Base-by-base conservation (phyloP, 2,329 filamentous ascomycete species). In the Colletotrichum costaricense region DNA sequence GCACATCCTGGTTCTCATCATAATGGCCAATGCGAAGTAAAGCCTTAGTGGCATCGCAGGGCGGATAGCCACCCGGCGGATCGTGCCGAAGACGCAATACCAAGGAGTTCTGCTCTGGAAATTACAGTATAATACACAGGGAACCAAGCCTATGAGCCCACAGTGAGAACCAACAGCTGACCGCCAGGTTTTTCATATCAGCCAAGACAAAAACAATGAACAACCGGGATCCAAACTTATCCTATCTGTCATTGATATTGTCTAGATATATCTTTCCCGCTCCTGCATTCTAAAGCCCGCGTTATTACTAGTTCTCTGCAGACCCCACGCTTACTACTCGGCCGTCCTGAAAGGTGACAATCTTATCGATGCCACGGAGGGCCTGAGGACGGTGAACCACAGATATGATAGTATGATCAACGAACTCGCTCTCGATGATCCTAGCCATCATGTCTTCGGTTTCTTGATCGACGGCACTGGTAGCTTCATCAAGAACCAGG, bases 401-500 rank as follows among this genome's bases (percentile, higher is more conserved):
- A 0, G 78, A 69, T 12, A 81, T 73, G 0, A 81, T 62, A 0
- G 78, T 81, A 22, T 75, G 75, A 4, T 74, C 52, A 3, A 60
- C 12, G 6, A 81, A 81, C 4, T 75, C 65, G 19, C 76, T 71
- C 28, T 67, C 63, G 1, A 78, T 73, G 11, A 76, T 60, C n/a
- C 33, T 38, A 28, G 69, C 55, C 64, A 78, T 74, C 6, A 73
- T 57, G 1, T 69, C 71, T 16, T 78, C 76, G 2, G 75, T 75
- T 59, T 83, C 81, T 80, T 86, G 85, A 71, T 88, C 87, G 26
- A 75, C 74, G 7, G 92, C 90, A 60, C 88, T 91, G 0, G 92
- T 94, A 2, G 92, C 92, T 79, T 94, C 92, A 75, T 94, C 92
- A 1, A 94, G 83, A 35, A 94, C 88, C 0, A 94, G 82, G 56